Evolutionary conservation across 345 rosid genomes (phyloP).

Genomic region (Syzygium aqueum): DNA sequence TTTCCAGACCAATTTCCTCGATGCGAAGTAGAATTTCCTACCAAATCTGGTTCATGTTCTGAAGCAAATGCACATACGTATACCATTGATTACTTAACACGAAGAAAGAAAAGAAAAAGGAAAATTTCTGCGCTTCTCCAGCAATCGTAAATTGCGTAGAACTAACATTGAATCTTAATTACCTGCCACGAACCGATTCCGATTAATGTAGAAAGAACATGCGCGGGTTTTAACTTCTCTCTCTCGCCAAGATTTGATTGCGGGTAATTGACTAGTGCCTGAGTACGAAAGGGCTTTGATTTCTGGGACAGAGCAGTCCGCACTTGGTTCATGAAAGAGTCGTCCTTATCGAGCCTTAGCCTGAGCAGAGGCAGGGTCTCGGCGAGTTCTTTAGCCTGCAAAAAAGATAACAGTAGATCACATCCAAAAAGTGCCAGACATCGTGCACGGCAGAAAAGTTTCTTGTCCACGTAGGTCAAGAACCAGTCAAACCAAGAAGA

Average conservation of each 20-base stretch:
- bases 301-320: neutral
- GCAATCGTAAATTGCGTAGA: neutral
- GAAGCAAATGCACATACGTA: constrained; percentile 11
- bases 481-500: neutral
- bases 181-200: constrained; percentile 47
- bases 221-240: constrained; percentile 27
- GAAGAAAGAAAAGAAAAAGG: neutral
- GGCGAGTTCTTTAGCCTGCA: neutral
- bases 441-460: neutral
- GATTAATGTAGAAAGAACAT: constrained; percentile 17
- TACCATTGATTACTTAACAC: neutral
- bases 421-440: neutral
- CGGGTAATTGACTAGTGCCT: neutral
- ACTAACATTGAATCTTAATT: neutral
- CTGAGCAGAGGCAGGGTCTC: constrained; percentile 7
- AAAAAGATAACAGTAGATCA: neutral
- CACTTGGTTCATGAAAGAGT: neutral
- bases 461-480: neutral
- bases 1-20: constrained; percentile 62
- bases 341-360: constrained; percentile 2
- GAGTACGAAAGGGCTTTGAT: neutral
- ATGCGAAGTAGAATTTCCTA: constrained; percentile 52
- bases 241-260: neutral
- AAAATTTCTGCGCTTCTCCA: neutral
- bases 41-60: constrained; percentile 24